These are phyloP conservation scores for Ceratocystis eucalypticola DNA, from an alignment of 2,329 filamentous ascomycete species.

Conservation along the genomic window DNA sequence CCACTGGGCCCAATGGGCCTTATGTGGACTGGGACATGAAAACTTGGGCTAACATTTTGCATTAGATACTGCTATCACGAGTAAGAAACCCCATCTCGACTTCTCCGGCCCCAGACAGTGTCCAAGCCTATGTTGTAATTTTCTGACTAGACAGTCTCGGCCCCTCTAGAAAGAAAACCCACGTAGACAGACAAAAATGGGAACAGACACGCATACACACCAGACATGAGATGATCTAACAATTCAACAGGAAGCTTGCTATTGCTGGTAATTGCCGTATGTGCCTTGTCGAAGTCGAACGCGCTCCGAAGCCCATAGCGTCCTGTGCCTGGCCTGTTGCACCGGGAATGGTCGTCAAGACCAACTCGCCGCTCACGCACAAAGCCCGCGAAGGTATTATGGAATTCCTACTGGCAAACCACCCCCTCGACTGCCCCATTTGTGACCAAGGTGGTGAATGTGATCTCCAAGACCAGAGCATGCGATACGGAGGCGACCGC, in stretches of 20 bases:
- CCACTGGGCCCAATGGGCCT: slow-evolving; percentile 7
- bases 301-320: slow-evolving; percentile 88
- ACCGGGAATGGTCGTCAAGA: slow-evolving; percentile 98
- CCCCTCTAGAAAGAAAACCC: too few species aligned
- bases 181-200: neutral
- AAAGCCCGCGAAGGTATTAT: slow-evolving; percentile 98
- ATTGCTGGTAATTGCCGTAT: slow-evolving; percentile 99
- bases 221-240: neutral
- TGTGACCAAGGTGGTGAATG: slow-evolving; percentile 99
- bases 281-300: slow-evolving; percentile 97
- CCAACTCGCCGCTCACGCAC: slow-evolving; percentile 87
- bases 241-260: slow-evolving; percentile 66
- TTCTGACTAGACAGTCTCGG: too few species aligned
- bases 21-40: neutral
- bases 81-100: slow-evolving; percentile 37
- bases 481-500: slow-evolving; percentile 93
- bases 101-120: slow-evolving; percentile 22
- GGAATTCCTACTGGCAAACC: slow-evolving; percentile 95
- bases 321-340: slow-evolving; percentile 98
- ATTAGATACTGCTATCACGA: slow-evolving; percentile 95
- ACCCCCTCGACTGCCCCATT: slow-evolving; percentile 90
- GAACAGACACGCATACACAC: neutral
- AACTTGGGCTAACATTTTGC: slow-evolving; percentile 13
- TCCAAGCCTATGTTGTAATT: slow-evolving; percentile 5
- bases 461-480: slow-evolving; percentile 97